Percentiles rank a stretch among this genome's conserved stretches.
Conservation (phyloP, 2,329 filamentous ascomycete genomes). For the Sporothrix euskadiensis region DNA sequence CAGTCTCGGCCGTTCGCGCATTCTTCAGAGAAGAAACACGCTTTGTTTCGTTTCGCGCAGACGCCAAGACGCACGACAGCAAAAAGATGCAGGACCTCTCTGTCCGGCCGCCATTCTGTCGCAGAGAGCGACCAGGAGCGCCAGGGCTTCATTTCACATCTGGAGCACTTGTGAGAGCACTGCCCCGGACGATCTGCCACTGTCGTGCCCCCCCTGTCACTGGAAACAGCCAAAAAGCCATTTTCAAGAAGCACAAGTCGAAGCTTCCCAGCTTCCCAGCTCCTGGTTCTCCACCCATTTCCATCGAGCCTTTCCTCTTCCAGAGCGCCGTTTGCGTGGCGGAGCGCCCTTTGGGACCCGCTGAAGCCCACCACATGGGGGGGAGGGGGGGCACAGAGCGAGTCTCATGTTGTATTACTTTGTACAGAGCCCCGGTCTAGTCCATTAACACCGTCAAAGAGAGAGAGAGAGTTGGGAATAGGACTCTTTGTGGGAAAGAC, state of each 20-base stretch:
- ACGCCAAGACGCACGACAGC: background rate
- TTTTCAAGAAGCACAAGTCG: no score
- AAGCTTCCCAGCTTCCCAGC: background rate
- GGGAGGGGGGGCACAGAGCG: background rate
- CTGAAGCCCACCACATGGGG: background rate
- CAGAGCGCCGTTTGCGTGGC: conserved; percentile 11
- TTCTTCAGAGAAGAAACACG: conserved; percentile 3
- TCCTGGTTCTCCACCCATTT: background rate
- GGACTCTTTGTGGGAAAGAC: no score
- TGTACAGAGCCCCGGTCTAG: background rate
- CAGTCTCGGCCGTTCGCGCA: background rate
- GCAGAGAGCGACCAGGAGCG: background rate
- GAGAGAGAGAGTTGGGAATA: background rate
- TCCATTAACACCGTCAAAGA: background rate
- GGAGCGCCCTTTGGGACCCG: conserved; percentile 14
- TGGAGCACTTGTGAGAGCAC: conserved; percentile 9
- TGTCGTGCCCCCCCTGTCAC: background rate
- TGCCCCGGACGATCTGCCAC: conserved; percentile 17
- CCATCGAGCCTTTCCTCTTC: background rate
- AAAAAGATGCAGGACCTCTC: background rate
- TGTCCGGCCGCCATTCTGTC: background rate
- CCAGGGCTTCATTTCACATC: background rate
- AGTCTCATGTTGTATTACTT: background rate
- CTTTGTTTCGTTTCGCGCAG: conserved; percentile 24
- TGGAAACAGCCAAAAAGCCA: background rate